Conservation (phyloP, 2,329 filamentous ascomycete genomes). For the Aspergillus oerlinghausenensis region DNA sequence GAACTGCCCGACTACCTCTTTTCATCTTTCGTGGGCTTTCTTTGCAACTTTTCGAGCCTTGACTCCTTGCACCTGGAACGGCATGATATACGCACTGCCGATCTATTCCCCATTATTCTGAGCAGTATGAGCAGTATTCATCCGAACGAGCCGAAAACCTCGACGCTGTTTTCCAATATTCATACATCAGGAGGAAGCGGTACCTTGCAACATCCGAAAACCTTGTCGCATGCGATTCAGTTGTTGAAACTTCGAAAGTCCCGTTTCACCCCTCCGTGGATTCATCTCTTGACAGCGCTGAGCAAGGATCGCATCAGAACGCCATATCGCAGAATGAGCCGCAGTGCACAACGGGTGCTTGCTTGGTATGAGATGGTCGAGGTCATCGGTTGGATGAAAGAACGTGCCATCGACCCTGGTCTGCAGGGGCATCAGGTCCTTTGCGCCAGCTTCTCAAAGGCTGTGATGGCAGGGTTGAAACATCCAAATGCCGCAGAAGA, state of each 20-base stretch:
- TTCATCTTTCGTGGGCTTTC: conserved; percentile 41
- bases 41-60: conserved; percentile 31
- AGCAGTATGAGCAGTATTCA: conserved; percentile 10
- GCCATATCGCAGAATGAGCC: conserved; percentile 15
- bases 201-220: conserved; percentile 20
- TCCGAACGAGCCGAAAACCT: conserved; percentile 3
- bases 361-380: conserved; percentile 36
- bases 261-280: conserved; percentile 32
- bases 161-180: conserved; percentile 19
- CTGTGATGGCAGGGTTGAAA: conserved; percentile 29
- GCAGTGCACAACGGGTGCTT: conserved; percentile 28
- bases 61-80: conserved; percentile 8
- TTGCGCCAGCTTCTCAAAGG: conserved; percentile 32
- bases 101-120: conserved; percentile 28
- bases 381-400: conserved; percentile 32
- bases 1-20: conserved; percentile 36
- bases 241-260: conserved; percentile 29
- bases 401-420: conserved; percentile 26
- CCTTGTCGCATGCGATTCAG: conserved; percentile 35
- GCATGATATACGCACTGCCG: conserved; percentile 14
- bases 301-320: conserved; percentile 17
- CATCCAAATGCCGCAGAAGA: conserved; percentile 23
- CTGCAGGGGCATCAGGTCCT: conserved; percentile 31
- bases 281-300: conserved; percentile 31
- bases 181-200: conserved; percentile 5